phyloP scores from a whole-genome alignment of 306 rosid genomes.

The Cucurbita ficifolia region DNA sequence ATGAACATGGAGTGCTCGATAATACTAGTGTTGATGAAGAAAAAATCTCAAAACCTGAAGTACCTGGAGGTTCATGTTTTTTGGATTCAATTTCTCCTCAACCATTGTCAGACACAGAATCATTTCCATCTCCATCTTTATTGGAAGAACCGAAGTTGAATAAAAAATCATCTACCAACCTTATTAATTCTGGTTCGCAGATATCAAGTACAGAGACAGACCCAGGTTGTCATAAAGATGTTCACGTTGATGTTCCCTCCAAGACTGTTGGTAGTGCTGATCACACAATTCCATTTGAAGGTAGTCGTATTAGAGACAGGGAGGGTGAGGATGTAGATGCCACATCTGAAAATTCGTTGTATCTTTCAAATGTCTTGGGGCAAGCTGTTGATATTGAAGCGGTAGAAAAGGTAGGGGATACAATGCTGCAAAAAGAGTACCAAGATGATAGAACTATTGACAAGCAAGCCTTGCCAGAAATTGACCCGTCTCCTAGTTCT shows the following conservation, averaged over 20 bases:
- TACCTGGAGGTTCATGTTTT: conserved; percentile 21
- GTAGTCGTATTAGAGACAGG: conserved; percentile 18
- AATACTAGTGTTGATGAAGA: conserved; percentile 21
- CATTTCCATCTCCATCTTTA: conserved; percentile 11
- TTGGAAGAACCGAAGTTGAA: conserved; percentile 16
- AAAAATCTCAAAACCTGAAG: conserved; percentile 20
- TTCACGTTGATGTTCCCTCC: conserved; percentile 15
- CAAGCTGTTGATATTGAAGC: conserved; percentile 21
- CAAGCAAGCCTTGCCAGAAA: conserved; percentile 16
- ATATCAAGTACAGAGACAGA: conserved; percentile 19
- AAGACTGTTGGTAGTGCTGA: conserved; percentile 18
- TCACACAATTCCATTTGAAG: conserved; percentile 19
- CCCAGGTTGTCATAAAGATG: conserved; percentile 21
- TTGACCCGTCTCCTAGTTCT: conserved; percentile 14
- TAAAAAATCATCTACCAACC: conserved; percentile 15
- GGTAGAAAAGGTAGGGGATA: conserved; percentile 14
- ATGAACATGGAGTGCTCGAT: conserved; percentile 16
- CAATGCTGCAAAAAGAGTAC: conserved; percentile 21
- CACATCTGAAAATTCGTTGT: conserved; percentile 19
- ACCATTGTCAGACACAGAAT: conserved; percentile 21
- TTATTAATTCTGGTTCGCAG: conserved; percentile 13
- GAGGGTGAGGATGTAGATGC: conserved; percentile 20
- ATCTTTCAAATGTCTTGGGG: conserved; percentile 23
- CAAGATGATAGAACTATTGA: conserved; percentile 16
- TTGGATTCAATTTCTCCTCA: conserved; percentile 18